Conservation (phyloP, 2,329 filamentous ascomycete genomes). For the Beauveria pseudobassiana region DNA sequence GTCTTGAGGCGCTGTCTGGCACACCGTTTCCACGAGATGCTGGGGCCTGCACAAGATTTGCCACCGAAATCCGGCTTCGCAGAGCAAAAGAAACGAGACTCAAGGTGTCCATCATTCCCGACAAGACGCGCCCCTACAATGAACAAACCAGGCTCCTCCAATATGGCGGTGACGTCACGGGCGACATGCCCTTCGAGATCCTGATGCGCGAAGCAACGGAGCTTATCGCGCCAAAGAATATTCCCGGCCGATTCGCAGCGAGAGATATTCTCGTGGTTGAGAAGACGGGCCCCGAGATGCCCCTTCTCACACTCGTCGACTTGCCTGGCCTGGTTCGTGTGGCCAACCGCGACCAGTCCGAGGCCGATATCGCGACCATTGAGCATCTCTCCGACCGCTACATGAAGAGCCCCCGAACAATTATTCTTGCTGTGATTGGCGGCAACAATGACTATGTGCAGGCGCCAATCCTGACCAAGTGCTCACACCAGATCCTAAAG, state of each 20-base stretch:
- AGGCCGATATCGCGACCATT: constrained; percentile 45
- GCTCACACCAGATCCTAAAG: constrained; percentile 41
- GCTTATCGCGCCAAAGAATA: constrained; percentile 41
- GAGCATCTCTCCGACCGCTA: constrained; percentile 44
- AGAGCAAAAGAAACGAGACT: constrained; percentile 36
- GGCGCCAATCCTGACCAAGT: constrained; percentile 43
- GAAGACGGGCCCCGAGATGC: constrained; percentile 50
- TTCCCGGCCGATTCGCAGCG: constrained; percentile 43
- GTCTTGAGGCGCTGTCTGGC: constrained; percentile 55
- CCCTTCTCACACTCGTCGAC: constrained; percentile 54
- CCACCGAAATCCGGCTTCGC: constrained; percentile 52
- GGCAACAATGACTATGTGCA: constrained; percentile 49
- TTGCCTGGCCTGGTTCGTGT: constrained; percentile 51
- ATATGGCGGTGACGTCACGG: constrained; percentile 39
- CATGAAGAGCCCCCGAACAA: constrained; percentile 48
- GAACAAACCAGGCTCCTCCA: constrained; percentile 41
- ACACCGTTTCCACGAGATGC: constrained; percentile 54
- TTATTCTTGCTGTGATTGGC: constrained; percentile 48
- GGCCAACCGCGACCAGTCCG: constrained; percentile 44
- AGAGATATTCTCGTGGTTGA: constrained; percentile 51
- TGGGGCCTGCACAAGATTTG: constrained; percentile 54
- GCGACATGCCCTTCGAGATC: constrained; percentile 39
- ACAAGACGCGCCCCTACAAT: constrained; percentile 36
- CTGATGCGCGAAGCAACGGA: constrained; percentile 45
- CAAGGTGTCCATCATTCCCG: constrained; percentile 48